These are phyloP conservation scores for Paramecium bursaria DNA, from an alignment of 73 alveolate genomes.

Conservation along the genomic window DNA sequence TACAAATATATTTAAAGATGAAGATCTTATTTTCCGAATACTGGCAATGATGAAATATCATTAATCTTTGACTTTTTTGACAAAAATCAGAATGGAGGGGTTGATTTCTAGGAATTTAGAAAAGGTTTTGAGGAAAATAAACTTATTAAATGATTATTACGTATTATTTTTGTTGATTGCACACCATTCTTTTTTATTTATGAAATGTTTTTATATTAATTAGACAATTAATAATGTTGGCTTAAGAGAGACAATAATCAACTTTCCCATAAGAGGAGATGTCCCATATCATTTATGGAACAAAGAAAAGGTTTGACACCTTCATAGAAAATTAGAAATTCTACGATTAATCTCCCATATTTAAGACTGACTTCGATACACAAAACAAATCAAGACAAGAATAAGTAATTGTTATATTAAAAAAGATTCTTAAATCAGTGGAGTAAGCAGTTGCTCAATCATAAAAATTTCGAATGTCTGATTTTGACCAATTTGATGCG, in stretches of 20 bases:
- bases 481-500: background rate
- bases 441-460: background rate
- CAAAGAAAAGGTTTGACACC: background rate
- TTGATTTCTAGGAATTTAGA: too few relatives aligned
- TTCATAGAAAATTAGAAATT: background rate
- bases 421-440: constrained; percentile 25
- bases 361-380: constrained; percentile 12
- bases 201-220: too few relatives aligned
- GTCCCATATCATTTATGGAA: background rate
- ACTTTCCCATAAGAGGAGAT: background rate
- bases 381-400: constrained; percentile 36
- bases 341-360: constrained; percentile 31
- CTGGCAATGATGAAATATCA: too few relatives aligned
- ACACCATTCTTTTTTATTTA: too few relatives aligned
- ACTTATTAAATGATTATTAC: too few relatives aligned
- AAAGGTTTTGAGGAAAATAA: too few relatives aligned
- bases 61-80: too few relatives aligned
- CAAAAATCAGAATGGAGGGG: too few relatives aligned
- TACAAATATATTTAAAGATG: too few relatives aligned
- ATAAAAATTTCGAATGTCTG: background rate
- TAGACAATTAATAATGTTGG: background rate
- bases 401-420: background rate
- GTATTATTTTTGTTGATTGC: too few relatives aligned
- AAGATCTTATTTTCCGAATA: too few relatives aligned
- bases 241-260: background rate